Conservation (phyloP, 2,329 filamentous ascomycete species). For the Myotisia sp. region DNA sequence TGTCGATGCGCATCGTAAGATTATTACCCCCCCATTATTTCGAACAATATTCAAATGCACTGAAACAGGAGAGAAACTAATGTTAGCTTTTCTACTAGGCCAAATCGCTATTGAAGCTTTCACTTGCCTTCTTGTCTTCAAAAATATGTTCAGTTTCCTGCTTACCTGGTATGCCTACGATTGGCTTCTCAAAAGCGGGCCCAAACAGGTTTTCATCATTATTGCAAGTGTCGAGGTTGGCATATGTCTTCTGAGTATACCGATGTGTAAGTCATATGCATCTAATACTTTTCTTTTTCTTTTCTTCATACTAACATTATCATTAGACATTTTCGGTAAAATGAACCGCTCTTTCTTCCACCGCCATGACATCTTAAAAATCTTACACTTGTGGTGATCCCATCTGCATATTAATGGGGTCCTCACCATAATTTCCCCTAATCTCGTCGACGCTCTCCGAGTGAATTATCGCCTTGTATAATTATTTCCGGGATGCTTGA, state of each 20-base stretch:
- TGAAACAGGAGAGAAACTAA: conserved; percentile 9
- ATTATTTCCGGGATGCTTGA: no score
- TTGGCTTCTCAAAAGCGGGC: conserved; percentile 54
- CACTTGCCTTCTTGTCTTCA: conserved; percentile 81
- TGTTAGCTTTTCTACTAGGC: no score
- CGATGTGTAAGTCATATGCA: conserved; percentile 53
- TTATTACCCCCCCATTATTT: not conserved
- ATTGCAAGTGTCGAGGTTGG: conserved; percentile 64
- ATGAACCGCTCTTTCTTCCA: conserved; percentile 60
- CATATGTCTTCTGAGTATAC: conserved; percentile 60
- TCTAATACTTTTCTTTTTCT: conserved; percentile 1
- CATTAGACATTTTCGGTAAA: conserved; percentile 60
- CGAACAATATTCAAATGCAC: not conserved
- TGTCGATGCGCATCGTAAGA: conserved; percentile 74
- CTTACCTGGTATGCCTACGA: conserved; percentile 73
- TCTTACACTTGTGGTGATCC: conserved; percentile 16
- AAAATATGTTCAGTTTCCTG: conserved; percentile 82
- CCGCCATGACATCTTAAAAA: conserved; percentile 54
- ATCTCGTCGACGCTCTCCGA: no score
- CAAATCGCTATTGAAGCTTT: conserved; percentile 77
- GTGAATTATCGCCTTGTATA: no score
- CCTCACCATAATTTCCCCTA: no score
- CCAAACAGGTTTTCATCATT: conserved; percentile 49
- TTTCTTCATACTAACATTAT: conserved; percentile 1
- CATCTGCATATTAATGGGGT: no score